Base-by-base conservation (phyloP, 2,329 filamentous ascomycete genomes). In the Colletotrichum gigasporum region DNA sequence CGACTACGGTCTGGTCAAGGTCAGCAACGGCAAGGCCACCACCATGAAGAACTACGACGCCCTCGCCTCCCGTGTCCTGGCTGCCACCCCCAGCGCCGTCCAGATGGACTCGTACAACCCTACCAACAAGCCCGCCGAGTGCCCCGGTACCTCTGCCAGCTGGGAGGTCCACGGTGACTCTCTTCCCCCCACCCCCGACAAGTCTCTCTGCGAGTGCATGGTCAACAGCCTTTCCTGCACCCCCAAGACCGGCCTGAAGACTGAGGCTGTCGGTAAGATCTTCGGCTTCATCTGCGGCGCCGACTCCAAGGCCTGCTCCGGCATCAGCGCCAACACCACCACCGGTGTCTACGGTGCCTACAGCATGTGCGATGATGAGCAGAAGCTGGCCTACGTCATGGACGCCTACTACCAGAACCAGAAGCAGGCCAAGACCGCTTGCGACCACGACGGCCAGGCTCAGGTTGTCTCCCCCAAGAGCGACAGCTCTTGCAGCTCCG, bases 121-220 rank as follows among this genome's bases (percentile, higher is more conserved):
- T n/a, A 85, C 85, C 75, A 94, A 93, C 85, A 88, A 86, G 52
- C 82, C 88, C 22, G 84, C 87, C 53, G 75, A 85, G 47, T 99
- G 96, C 87, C 96, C 96, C 22, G 81, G 81, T 14, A 79, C 90
- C 61, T 81, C 78, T 70, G 69, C 78, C 35, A 82, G 80, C 73
- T 99, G 96, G 95, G 82, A 85, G 69, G 91, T 92, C 55, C 78
- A 75, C 42, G 83, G 85, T 66, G 82, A 84, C 42, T 82, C 80
- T 62, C 92, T 99, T 32, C 96, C 96, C 26, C 95, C 94, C 9
- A 87, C 87, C 10, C 94, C 94, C 68, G 93, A 98, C 80, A 74
- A 87, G 45, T 74, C 87, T 44, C 89, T 97, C 47, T 99, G 96
- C 85, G 78, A 84, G 62, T 99, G 96, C 87, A 97, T 97, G 92